Evolutionary conservation across 1,284 basidiomycete species (phyloP).

Genomic region (Hypsizygus ulmarius): DNA sequence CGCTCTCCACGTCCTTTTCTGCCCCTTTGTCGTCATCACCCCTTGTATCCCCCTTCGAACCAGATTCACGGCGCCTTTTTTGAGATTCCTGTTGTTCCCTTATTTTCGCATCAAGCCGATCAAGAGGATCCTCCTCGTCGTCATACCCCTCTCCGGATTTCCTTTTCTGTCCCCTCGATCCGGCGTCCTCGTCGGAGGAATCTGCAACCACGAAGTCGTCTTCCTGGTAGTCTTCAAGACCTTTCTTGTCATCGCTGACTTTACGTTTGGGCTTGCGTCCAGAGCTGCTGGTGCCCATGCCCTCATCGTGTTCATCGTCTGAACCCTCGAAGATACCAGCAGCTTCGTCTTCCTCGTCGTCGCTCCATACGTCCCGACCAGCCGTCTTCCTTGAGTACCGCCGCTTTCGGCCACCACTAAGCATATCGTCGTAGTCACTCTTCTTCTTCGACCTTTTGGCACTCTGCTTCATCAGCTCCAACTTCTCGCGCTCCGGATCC

Average conservation of each 20-base stretch:
- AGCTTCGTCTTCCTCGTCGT: constrained; percentile 59
- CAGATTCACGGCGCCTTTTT: constrained; percentile 36
- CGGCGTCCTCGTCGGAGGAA: constrained; percentile 64
- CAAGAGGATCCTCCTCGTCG: constrained; percentile 59
- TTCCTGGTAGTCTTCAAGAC: constrained; percentile 66
- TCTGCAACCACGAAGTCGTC: constrained; percentile 82
- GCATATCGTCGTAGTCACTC: constrained; percentile 44
- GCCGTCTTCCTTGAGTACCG: constrained; percentile 47
- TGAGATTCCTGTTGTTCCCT: constrained; percentile 44
- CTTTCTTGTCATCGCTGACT: constrained; percentile 34
- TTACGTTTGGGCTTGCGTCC: constrained; percentile 43
- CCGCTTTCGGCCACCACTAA: constrained; percentile 44
- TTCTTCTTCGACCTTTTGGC: constrained; percentile 62
- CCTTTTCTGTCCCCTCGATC: constrained; percentile 38
- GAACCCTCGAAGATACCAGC: constrained; percentile 43
- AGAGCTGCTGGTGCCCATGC: constrained; percentile 32
- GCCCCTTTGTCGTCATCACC: constrained; percentile 37
- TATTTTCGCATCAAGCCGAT: constrained; percentile 67
- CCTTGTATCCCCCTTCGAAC: constrained; percentile 30
- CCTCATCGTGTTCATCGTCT: constrained; percentile 50
- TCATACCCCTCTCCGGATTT: constrained; percentile 38
- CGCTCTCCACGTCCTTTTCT: constrained; percentile 76
- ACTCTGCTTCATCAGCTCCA: constrained; percentile 63
- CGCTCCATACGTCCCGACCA: constrained; percentile 52
- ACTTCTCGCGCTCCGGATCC: constrained; percentile 71